These are phyloP conservation scores for Suillus ampliporus DNA, from an alignment of 768 basidiomycete species.

Conservation along the genomic window DNA sequence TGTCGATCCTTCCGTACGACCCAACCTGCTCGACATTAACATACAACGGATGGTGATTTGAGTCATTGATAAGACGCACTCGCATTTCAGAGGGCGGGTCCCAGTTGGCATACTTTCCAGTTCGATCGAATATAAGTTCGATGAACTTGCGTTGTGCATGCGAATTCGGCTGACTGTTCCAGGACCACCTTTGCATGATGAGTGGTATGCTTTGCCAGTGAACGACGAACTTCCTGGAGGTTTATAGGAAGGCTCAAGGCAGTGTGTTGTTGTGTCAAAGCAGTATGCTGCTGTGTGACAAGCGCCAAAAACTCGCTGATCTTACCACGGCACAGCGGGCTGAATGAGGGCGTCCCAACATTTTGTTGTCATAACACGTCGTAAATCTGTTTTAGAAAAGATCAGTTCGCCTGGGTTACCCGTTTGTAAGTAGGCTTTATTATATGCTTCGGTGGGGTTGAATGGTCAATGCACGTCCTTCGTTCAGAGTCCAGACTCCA, in stretches of 20 bases:
- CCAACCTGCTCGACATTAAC: constrained; percentile 11
- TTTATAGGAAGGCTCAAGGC: background rate
- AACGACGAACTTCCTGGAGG: background rate
- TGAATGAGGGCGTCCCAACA: background rate
- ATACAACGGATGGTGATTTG: background rate
- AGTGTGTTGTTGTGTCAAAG: background rate
- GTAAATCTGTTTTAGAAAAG: background rate
- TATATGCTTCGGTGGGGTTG: background rate
- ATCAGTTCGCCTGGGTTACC: background rate
- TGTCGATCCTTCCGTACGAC: constrained; percentile 33
- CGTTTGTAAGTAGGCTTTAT: background rate
- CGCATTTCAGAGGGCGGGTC: constrained; percentile 30
- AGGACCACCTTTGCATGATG: background rate
- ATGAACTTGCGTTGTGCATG: constrained; percentile 31
- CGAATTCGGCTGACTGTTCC: background rate
- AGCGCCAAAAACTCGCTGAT: background rate
- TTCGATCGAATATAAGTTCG: constrained; percentile 26
- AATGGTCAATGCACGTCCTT: too few relatives aligned
- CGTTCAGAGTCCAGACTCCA: too few relatives aligned
- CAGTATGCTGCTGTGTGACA: background rate
- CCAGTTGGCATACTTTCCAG: constrained; percentile 38
- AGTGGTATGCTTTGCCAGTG: background rate
- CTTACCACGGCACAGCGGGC: background rate
- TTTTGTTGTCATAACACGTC: background rate
- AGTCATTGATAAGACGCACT: constrained; percentile 9